Conservation (phyloP, 306 rosid species). For the Dryas alaskensis region DNA sequence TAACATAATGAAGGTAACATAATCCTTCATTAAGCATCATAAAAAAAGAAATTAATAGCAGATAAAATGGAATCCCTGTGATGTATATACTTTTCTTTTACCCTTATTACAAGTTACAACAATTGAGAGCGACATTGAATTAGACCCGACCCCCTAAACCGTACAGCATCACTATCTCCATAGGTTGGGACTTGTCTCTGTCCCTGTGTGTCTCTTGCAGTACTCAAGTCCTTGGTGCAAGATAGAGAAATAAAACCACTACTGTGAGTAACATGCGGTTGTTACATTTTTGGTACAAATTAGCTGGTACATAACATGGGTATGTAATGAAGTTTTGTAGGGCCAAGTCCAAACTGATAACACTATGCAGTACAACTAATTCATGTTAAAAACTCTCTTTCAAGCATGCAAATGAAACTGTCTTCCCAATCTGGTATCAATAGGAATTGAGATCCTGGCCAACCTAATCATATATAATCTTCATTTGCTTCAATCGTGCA, state of each 20-base stretch:
- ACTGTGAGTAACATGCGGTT: conserved; percentile 24
- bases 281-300: conserved; percentile 12
- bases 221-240: conserved; percentile 1
- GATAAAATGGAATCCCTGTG: background rate
- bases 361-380: background rate
- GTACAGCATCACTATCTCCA: conserved; percentile 25
- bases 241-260: conserved; percentile 7
- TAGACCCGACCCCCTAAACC: conserved; percentile 10
- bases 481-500: background rate
- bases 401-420: background rate
- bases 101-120: background rate
- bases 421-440: conserved; percentile 1
- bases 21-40: background rate
- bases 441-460: conserved; percentile 12
- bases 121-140: conserved; percentile 11
- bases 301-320: conserved; percentile 16
- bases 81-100: background rate
- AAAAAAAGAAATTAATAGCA: background rate
- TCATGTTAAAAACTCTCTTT: background rate
- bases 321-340: background rate
- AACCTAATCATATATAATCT: background rate
- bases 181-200: conserved; percentile 26
- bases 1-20: background rate
- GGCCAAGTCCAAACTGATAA: conserved; percentile 3
- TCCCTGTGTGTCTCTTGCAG: conserved; percentile 4